phyloP scores from a whole-genome alignment of 257 asterid species.

The Solanum chiquidenum region DNA sequence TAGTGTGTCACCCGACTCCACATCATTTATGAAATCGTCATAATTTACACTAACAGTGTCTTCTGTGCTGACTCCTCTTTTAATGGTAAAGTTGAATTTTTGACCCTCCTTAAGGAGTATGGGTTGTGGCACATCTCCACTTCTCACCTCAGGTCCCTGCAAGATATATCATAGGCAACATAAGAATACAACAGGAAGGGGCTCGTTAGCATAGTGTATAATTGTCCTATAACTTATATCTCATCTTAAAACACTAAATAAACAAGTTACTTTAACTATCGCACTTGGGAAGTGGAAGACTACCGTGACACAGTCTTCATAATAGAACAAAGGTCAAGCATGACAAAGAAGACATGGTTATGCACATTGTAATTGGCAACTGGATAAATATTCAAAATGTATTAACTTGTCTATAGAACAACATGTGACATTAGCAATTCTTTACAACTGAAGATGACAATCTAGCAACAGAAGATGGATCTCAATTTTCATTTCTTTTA shows the following conservation, averaged over 20 bases:
- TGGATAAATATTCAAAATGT: background rate
- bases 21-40: constrained; percentile 88
- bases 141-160: constrained; percentile 99
- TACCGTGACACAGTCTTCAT: background rate
- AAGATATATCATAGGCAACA: constrained; percentile 6
- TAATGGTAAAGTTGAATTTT: constrained; percentile 82
- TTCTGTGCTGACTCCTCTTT: constrained; percentile 70
- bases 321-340: background rate
- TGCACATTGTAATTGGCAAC: background rate
- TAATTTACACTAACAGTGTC: constrained; percentile 97
- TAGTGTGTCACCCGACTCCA: constrained; percentile 73
- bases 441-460: background rate
- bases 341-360: background rate
- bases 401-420: background rate
- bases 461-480: background rate
- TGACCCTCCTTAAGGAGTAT: constrained; percentile 83
- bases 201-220: background rate
- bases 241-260: background rate
- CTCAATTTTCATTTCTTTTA: background rate
- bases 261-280: background rate
- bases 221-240: background rate
- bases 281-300: background rate
- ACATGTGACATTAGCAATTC: background rate
- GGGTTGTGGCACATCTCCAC: constrained; percentile 88
- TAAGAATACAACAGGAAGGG: background rate